phyloP scores from a whole-genome alignment of 2,329 filamentous ascomycete genomes.

The Didymellaceae sp. region DNA sequence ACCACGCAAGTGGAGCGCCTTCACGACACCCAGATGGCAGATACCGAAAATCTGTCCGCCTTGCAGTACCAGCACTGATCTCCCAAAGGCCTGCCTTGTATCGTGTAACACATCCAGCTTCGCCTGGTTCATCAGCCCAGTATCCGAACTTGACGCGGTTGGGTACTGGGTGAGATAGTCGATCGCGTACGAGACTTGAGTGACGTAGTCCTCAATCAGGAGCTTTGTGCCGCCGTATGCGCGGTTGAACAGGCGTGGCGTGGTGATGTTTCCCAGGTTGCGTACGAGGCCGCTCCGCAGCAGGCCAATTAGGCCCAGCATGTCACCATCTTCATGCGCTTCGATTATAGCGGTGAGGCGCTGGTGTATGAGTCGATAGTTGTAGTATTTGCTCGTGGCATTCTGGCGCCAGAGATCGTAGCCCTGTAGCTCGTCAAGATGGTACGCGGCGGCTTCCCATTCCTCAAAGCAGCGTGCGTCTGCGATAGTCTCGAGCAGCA shows the following conservation, averaged over 20 bases:
- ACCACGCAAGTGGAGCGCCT: conserved; percentile 80
- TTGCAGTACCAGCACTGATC: conserved; percentile 84
- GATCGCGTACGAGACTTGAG: conserved; percentile 80
- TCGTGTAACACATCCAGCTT: conserved; percentile 89
- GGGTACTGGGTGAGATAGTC: conserved; percentile 75
- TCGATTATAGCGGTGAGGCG: conserved; percentile 73
- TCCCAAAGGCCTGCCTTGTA: conserved; percentile 84
- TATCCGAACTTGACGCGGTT: conserved; percentile 56
- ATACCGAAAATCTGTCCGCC: conserved; percentile 91
- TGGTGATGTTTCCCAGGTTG: conserved; percentile 90
- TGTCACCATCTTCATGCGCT: conserved; percentile 73
- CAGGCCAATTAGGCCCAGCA: conserved; percentile 77
- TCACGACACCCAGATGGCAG: conserved; percentile 89
- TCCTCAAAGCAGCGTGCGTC: conserved; percentile 77
- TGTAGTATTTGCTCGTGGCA: conserved; percentile 80
- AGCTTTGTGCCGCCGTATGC: conserved; percentile 89
- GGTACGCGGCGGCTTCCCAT: conserved; percentile 83
- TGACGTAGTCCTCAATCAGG: conserved; percentile 89
- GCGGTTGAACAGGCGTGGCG: conserved; percentile 79
- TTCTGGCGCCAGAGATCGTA: conserved; percentile 87
- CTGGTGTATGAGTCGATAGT: conserved; percentile 82
- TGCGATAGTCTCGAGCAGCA: conserved; percentile 69
- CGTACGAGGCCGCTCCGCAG: conserved; percentile 78
- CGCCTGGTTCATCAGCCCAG: conserved; percentile 70
- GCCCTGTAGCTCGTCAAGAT: conserved; percentile 81